Percentiles rank a stretch among this genome's conserved stretches.
phyloP scores from a whole-genome alignment of 2,329 filamentous ascomycete species.

The Sclerotinia minor region DNA sequence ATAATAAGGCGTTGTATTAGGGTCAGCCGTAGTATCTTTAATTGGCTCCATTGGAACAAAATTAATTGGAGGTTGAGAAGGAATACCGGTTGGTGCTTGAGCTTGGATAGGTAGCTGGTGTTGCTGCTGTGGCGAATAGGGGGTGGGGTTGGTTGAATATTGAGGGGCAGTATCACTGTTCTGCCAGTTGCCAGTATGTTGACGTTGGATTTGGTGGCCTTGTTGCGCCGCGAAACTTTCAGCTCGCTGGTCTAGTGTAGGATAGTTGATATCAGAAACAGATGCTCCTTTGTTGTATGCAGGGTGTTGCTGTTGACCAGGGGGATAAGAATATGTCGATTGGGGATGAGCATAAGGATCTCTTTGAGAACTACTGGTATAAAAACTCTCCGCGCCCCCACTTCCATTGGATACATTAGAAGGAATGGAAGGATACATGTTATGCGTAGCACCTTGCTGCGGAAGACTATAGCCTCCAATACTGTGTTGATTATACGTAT shows the following conservation, averaged over 20 bases:
- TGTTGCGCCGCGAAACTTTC: slow-evolving; percentile 40
- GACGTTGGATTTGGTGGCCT: slow-evolving; percentile 50
- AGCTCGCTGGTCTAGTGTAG: slow-evolving; percentile 31
- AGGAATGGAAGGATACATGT: slow-evolving; percentile 71
- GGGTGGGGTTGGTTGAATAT: slow-evolving; percentile 32
- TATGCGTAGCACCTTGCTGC: slow-evolving; percentile 51
- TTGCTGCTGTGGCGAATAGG: slow-evolving; percentile 33
- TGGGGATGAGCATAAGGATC: slow-evolving; percentile 53
- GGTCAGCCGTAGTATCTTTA: slow-evolving; percentile 48
- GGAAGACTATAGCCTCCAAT: slow-evolving; percentile 64
- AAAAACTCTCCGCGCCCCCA: slow-evolving; percentile 74
- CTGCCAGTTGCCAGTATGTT: slow-evolving; percentile 56
- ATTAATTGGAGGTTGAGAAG: slow-evolving; percentile 41
- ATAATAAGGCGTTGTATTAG: slow-evolving; percentile 60
- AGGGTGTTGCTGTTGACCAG: slow-evolving; percentile 49
- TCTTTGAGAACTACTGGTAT: slow-evolving; percentile 63
- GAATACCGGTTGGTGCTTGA: slow-evolving; percentile 40
- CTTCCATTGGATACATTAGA: slow-evolving; percentile 50
- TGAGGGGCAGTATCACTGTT: slow-evolving; percentile 29
- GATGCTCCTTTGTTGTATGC: slow-evolving; percentile 40
- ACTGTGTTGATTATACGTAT: slow-evolving; percentile 82
- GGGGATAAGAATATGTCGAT: slow-evolving; percentile 52
- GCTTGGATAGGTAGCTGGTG: slow-evolving; percentile 31
- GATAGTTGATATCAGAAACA: slow-evolving; percentile 32
- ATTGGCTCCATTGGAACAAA: slow-evolving; percentile 42